These are phyloP conservation scores for Chionographis japonica DNA, from an alignment of 106 monocot species.

Conservation along the genomic window DNA sequence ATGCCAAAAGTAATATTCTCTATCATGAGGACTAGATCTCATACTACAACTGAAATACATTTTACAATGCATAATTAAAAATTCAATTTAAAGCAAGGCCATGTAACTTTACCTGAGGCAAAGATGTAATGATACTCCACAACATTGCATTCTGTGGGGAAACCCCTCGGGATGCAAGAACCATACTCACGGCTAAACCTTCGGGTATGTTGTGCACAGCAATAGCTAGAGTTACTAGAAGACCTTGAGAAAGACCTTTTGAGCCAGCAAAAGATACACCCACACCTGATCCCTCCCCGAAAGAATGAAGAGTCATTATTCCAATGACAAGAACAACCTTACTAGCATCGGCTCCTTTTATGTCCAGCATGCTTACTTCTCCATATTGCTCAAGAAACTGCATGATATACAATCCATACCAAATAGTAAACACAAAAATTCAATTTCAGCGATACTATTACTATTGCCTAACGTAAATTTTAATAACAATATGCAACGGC, in stretches of 20 bases:
- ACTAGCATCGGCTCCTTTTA: constrained; percentile 97
- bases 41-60: not conserved
- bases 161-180: constrained; percentile 88
- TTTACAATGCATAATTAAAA: not conserved
- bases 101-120: constrained; percentile 70
- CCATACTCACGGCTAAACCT: constrained; percentile 99
- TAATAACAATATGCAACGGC: too few species aligned
- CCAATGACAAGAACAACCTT: constrained; percentile 92
- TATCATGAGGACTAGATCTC: too few species aligned
- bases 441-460: too few species aligned
- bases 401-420: not conserved
- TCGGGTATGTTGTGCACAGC: constrained; percentile 98
- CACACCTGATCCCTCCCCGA: constrained; percentile 98
- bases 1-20: too few species aligned
- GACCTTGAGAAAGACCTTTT: constrained; percentile 89
- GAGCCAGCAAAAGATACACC: constrained; percentile 96
- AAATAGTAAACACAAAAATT: too few species aligned
- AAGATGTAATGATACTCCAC: constrained; percentile 97
- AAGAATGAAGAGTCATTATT: constrained; percentile 99
- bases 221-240: constrained; percentile 89
- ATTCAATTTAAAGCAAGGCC: not conserved
- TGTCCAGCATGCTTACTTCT: constrained; percentile 98
- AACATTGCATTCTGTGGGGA: constrained; percentile 96
- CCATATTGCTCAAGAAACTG: constrained; percentile 92
- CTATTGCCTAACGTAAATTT: too few species aligned